These are phyloP conservation scores for Rhizomucor miehei DNA, from an alignment of 371 early-diverging fungal species.

Conservation along the genomic window DNA sequence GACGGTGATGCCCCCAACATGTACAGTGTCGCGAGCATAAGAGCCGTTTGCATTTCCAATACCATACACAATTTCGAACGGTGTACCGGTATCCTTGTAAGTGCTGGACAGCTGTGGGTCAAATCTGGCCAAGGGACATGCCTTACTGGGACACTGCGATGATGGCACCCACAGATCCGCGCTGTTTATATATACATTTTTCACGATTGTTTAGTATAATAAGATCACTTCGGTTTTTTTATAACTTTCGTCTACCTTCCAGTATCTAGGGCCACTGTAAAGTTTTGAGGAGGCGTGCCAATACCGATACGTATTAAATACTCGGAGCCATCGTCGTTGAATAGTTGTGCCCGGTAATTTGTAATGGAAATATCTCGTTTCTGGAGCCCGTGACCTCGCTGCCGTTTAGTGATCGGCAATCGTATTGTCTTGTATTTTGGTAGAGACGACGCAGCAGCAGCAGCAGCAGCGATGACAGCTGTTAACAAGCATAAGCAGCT, in stretches of 20 bases:
- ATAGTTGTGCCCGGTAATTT: slow-evolving; percentile 7
- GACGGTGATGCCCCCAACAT: slow-evolving; percentile 40
- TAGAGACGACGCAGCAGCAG: no score
- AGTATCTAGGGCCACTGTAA: slow-evolving; percentile 32
- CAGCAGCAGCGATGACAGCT: no score
- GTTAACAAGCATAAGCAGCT: no score
- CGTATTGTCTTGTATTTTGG: no score
- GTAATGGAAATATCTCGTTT: no score
- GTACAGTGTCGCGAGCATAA: slow-evolving; percentile 53
- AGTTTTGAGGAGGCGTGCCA: slow-evolving; percentile 31
- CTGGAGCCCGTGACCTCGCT: no score
- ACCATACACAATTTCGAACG: slow-evolving; percentile 60
- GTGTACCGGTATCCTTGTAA: slow-evolving; percentile 32
- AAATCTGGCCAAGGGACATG: slow-evolving; percentile 41
- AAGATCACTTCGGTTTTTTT: no score
- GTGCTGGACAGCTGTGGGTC: slow-evolving; percentile 50
- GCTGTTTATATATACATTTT: slow-evolving; percentile 21
- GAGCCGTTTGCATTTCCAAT: slow-evolving; percentile 56
- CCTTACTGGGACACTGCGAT: slow-evolving; percentile 9
- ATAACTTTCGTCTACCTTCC: slow-evolving; percentile 33
- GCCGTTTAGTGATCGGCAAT: no score
- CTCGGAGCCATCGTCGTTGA: slow-evolving; percentile 25
- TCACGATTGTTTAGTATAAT: no score
- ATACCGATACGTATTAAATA: slow-evolving; percentile 22
- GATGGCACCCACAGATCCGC: slow-evolving; percentile 49